Conservation (phyloP, 2,329 filamentous ascomycete species). For the Nothomitra cinnamomea region DNA sequence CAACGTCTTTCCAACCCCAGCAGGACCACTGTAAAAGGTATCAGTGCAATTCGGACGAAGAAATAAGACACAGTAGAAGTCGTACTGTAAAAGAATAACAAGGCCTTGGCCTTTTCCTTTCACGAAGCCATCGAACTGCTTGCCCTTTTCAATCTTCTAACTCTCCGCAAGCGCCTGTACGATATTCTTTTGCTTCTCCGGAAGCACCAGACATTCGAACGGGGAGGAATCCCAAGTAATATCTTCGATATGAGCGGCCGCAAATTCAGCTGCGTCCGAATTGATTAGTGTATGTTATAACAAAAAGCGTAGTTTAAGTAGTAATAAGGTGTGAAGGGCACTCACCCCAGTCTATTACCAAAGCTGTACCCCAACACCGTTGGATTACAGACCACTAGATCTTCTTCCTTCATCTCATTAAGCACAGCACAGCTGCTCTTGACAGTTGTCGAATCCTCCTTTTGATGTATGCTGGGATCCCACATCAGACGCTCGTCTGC, state of each 20-base stretch:
- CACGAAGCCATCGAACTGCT: background rate
- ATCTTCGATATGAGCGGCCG: constrained; percentile 4
- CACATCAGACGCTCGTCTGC: too few species aligned
- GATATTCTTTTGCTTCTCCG: constrained; percentile 9
- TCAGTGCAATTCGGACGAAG: background rate
- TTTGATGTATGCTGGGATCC: too few species aligned
- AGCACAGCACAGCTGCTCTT: constrained; percentile 3
- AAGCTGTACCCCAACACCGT: constrained; percentile 8
- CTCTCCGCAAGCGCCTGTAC: constrained; percentile 9
- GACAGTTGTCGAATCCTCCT: background rate
- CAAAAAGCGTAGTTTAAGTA: constrained; percentile 2
- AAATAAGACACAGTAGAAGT: background rate
- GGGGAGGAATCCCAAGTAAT: constrained; percentile 7
- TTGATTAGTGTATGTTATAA: constrained; percentile 2
- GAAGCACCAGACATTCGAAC: constrained; percentile 9
- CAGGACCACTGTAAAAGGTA: background rate
- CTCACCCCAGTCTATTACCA: constrained; percentile 7
- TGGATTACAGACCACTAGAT: constrained; percentile 7
- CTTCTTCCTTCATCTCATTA: constrained; percentile 1
- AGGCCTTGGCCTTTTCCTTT: constrained; percentile 1
- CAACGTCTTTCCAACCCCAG: background rate
- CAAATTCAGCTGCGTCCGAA: constrained; percentile 8
- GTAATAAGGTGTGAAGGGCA: constrained; percentile 1
- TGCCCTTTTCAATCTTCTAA: constrained; percentile 2
- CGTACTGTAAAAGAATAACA: constrained; percentile 1